A percentile compares a stretch with the other conserved stretches of the same genome.
phyloP scores from a whole-genome alignment of 1,284 basidiomycete genomes.

The Microbotryum silenes-acaulis region DNA sequence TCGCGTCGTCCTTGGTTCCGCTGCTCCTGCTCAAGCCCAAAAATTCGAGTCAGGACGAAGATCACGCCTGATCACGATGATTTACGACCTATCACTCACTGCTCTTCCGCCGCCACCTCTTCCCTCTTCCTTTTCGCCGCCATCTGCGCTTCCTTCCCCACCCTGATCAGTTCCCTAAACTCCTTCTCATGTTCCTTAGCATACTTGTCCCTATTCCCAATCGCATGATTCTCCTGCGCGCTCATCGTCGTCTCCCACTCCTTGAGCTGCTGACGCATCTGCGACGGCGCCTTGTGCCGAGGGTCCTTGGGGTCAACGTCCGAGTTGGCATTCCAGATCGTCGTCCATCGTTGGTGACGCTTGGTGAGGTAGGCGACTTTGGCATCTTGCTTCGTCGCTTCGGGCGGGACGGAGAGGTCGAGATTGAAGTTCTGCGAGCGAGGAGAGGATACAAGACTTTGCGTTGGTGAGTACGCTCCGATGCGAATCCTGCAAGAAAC shows the following conservation, averaged over 20 bases:
- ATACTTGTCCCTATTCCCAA: not conserved
- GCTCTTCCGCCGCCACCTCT: not conserved
- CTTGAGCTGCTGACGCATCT: conserved; percentile 11
- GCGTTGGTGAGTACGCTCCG: not conserved
- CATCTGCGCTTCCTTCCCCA: not conserved
- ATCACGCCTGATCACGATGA: not conserved
- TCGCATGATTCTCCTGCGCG: not conserved
- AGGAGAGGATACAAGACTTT: not conserved
- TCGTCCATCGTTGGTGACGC: conserved; percentile 15
- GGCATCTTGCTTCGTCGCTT: not conserved
- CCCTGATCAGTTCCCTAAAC: not conserved
- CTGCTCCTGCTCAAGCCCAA: no score
- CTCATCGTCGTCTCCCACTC: conserved; percentile 20
- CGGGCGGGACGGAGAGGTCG: not conserved
- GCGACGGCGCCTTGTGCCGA: conserved; percentile 3
- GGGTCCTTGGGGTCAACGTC: conserved; percentile 9
- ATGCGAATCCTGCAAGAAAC: not conserved
- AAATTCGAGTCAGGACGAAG: not conserved
- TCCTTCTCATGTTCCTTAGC: not conserved
- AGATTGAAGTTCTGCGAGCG: conserved; percentile 3
- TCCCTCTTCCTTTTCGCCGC: not conserved
- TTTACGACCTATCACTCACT: not conserved
- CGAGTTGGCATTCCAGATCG: conserved; percentile 26
- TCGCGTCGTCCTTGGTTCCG: no score
- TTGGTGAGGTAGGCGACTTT: conserved; percentile 1